Evolutionary conservation across 2,329 filamentous ascomycete species (phyloP), one percentile per base, ranked within the genome.

Genomic region (Teratosphaeriaceae sp.): DNA sequence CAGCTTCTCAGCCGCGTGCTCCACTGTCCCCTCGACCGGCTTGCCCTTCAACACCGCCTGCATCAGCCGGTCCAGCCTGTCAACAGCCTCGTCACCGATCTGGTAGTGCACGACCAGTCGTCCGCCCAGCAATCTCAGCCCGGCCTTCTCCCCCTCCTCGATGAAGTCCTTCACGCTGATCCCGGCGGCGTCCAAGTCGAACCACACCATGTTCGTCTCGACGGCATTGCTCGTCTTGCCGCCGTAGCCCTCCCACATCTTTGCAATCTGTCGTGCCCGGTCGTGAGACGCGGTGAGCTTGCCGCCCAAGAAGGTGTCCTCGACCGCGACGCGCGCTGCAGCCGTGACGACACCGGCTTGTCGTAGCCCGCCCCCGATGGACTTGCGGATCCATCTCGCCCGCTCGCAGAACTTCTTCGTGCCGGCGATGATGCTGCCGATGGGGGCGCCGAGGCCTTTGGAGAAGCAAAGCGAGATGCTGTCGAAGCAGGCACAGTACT

Each of bases 161-260:
- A 75, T 71, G 47, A 81, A 76, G 30, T 74, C 69, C 40, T 75
- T 70, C 3, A 60, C 60, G 2, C 69, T 66, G 23, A 82, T 61
- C 0, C 77, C 76, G 9, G 77, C 75, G 1, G 74, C 73, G 22
- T 79, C 74, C 13, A 92, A 68, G 61, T 94, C 82, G 45, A 94
- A 58, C 87, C 86, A 94, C 24, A 87, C 79, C 85, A 94, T 94
- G 66, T 94, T 94, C n/a, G 88, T 94, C 59, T 94, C 82, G 1
- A 85, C 82, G 0, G 84, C 82, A 46, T 82, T 72, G 16, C 73
- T 65, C 44, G 88, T 65, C 64, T 76, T 78, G 1, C 87, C 88
- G 3, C 87, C 87, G 40, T 81, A 69, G 13, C 66, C 67, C 4
- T 70, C 75, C 88, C 88, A 94, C 50, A 84, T 63, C 23, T 71